These are phyloP conservation scores for Pseudopithomyces chartarum DNA, from an alignment of 2,329 filamentous ascomycete genomes.

Conservation along the genomic window DNA sequence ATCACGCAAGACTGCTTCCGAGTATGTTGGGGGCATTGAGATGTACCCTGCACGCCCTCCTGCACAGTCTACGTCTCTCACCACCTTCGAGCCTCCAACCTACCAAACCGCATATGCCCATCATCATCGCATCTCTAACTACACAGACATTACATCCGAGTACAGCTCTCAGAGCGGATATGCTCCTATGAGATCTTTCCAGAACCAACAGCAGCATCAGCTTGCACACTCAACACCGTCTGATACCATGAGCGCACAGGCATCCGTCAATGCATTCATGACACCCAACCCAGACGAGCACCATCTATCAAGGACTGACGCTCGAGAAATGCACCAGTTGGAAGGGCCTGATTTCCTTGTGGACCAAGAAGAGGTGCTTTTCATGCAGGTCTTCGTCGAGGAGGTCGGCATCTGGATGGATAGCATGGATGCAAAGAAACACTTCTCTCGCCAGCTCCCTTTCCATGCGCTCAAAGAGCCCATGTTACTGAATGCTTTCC, in stretches of 20 bases:
- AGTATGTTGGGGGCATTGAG: constrained; percentile 79
- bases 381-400: constrained; percentile 90
- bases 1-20: constrained; percentile 85
- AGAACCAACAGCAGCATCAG: constrained; percentile 11
- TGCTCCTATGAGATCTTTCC: constrained; percentile 5
- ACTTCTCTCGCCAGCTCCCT: constrained; percentile 84
- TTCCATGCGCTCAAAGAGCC: constrained; percentile 81
- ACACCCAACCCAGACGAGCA: constrained; percentile 42
- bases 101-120: constrained; percentile 12
- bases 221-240: constrained; percentile 32
- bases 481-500: constrained; percentile 85
- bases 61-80: not conserved
- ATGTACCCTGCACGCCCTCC: constrained; percentile 63
- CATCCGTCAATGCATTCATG: constrained; percentile 55
- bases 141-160: constrained; percentile 11
- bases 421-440: constrained; percentile 80
- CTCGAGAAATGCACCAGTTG: constrained; percentile 22
- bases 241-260: constrained; percentile 54
- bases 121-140: constrained; percentile 16
- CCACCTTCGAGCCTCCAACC: constrained; percentile 1
- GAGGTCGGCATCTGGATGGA: constrained; percentile 96
- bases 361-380: constrained; percentile 77
- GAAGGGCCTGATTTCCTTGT: constrained; percentile 64
- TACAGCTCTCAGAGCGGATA: constrained; percentile 4
- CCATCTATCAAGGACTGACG: not conserved